A percentile compares a stretch with the other conserved stretches of the same genome.
phyloP scores from a whole-genome alignment of 208 protist species.

The Leishmania tropica region DNA sequence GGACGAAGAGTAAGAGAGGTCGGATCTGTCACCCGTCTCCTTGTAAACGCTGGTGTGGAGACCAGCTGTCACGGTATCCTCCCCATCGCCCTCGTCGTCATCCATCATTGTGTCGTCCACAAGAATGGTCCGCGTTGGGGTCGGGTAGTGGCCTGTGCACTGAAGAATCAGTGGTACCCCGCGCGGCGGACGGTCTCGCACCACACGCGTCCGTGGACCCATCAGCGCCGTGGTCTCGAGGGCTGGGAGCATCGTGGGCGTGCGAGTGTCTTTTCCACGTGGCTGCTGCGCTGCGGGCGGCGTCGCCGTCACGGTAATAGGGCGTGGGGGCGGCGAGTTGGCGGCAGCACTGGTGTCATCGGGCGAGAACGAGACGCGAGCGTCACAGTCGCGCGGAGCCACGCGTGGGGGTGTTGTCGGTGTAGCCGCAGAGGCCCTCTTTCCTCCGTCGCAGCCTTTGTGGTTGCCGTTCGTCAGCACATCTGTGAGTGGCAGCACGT shows the following conservation, averaged over 20 bases:
- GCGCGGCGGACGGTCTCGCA: constrained; percentile 22
- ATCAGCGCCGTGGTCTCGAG: not conserved
- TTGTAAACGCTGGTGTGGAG: constrained; percentile 25
- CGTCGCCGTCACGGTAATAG: not conserved
- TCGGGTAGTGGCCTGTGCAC: constrained; percentile 29
- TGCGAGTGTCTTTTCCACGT: not conserved
- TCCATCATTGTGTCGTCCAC: constrained; percentile 3
- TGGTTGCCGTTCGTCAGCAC: not conserved
- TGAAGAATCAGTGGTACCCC: constrained; percentile 28
- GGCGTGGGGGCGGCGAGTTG: constrained; percentile 3
- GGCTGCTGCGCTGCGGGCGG: not conserved
- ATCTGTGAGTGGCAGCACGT: not conserved
- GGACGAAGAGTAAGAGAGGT: constrained; percentile 1
- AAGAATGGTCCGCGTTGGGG: constrained; percentile 21
- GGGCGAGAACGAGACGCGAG: not conserved
- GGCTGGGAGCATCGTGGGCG: not conserved
- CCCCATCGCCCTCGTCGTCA: constrained; percentile 1
- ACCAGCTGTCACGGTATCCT: constrained; percentile 27
- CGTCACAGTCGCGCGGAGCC: not conserved
- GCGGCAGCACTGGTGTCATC: not conserved
- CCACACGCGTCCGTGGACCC: constrained; percentile 11
- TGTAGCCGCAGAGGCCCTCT: too few species aligned
- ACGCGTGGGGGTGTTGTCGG: not conserved
- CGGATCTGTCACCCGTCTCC: constrained; percentile 16
- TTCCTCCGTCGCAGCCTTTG: not conserved